Percentiles rank a stretch among this genome's conserved stretches.
Conservation (phyloP, 2,329 filamentous ascomycete genomes). For the Didymella pomorum region DNA sequence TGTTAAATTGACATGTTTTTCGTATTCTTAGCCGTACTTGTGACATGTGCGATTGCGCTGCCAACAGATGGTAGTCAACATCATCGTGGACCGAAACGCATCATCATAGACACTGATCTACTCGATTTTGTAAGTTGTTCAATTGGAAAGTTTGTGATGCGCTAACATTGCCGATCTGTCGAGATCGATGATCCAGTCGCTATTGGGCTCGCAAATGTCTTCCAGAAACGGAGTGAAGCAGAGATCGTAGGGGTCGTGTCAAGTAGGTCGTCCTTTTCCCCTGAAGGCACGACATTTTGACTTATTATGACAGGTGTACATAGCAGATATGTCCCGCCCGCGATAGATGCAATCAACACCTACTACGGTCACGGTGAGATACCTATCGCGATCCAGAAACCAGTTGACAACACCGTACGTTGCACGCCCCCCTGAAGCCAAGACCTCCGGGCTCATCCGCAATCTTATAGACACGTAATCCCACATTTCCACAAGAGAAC, state of each 20-base stretch:
- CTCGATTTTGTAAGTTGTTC: conserved; percentile 6
- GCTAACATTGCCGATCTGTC: neutral
- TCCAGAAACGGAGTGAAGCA: neutral
- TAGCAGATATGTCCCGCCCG: conserved; percentile 10
- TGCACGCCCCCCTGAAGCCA: no score
- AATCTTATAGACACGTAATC: conserved; percentile 2
- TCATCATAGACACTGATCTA: conserved; percentile 12
- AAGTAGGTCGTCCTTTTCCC: neutral
- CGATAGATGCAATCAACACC: conserved; percentile 10
- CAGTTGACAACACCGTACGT: conserved; percentile 10
- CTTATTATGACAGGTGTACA: neutral
- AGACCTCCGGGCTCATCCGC: no score
- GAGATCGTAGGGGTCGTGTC: conserved; percentile 2
- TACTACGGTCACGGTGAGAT: conserved; percentile 6
- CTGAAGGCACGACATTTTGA: neutral
- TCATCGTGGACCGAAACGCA: neutral
- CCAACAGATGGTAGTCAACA: neutral
- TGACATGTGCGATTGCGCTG: neutral
- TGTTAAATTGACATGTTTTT: neutral
- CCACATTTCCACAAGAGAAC: conserved; percentile 6
- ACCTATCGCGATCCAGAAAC: conserved; percentile 13
- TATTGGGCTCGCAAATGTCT: conserved; percentile 8
- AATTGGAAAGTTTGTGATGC: no score
- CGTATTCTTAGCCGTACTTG: neutral
- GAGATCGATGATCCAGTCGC: conserved; percentile 11